Conservation (phyloP, 2,329 filamentous ascomycete species). For the Fusarium compactum region DNA sequence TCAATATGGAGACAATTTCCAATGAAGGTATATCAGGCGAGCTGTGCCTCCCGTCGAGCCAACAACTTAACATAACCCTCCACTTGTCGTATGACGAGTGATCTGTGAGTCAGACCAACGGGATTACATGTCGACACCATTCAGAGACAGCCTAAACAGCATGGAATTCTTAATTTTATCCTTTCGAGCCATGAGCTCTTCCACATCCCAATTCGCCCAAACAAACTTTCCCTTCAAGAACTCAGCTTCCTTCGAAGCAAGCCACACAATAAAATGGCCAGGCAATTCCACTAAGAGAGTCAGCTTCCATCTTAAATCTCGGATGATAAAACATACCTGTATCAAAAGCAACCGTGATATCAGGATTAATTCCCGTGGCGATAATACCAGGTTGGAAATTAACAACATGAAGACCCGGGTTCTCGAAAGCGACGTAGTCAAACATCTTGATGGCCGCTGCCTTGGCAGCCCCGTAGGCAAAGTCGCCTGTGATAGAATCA, state of each 20-base stretch:
- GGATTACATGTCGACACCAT: not conserved
- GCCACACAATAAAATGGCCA: slow-evolving; percentile 25
- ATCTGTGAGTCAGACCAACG: not conserved
- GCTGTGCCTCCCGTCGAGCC: not conserved
- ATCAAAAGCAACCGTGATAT: not conserved
- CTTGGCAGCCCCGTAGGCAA: slow-evolving; percentile 53
- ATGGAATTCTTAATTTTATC: not conserved
- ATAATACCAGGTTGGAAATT: slow-evolving; percentile 58
- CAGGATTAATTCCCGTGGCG: slow-evolving; percentile 51
- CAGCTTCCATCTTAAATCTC: rapidly evolving
- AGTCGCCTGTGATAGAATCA: slow-evolving; percentile 22
- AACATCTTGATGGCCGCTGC: slow-evolving; percentile 52
- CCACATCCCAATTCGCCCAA: not conserved
- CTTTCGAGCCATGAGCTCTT: not conserved
- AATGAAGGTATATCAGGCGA: not conserved
- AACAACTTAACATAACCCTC: not conserved
- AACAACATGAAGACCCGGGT: slow-evolving; percentile 54
- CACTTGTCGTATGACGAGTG: not conserved
- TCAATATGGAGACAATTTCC: not conserved
- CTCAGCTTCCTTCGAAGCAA: not conserved
- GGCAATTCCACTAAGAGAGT: slow-evolving; percentile 5
- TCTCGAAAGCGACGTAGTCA: slow-evolving; percentile 52
- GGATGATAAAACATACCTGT: not conserved
- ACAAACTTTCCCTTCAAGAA: slow-evolving; percentile 4
- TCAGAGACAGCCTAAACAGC: not conserved